phyloP scores from a whole-genome alignment of 306 rosid species.

The Castanea mollissima region DNA sequence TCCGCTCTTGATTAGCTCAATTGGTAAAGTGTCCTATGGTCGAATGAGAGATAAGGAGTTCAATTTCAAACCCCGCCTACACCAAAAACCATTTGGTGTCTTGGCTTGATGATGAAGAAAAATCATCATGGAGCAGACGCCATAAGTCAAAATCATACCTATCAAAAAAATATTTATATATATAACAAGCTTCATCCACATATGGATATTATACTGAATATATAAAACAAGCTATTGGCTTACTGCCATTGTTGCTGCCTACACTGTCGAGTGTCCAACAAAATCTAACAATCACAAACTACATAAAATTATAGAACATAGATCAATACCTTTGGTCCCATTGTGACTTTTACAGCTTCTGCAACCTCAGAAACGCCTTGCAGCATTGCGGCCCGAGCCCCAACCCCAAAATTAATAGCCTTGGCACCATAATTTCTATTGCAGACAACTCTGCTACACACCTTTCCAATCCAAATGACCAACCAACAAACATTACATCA shows the following conservation, averaged over 20 bases:
- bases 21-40: too few species aligned
- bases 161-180: neutral
- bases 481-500: neutral
- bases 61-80: too few species aligned
- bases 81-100: neutral
- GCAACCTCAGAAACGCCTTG: conserved; percentile 93
- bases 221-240: too few species aligned
- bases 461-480: conserved; percentile 31
- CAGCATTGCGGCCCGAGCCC: conserved; percentile 89
- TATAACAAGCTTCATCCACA: too few species aligned
- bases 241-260: neutral
- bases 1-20: too few species aligned
- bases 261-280: neutral
- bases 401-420: conserved; percentile 76
- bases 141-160: too few species aligned
- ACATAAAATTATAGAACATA: neutral
- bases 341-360: conserved; percentile 95
- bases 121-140: too few species aligned
- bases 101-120: too few species aligned
- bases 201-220: too few species aligned
- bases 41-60: too few species aligned
- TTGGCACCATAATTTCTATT: conserved; percentile 72
- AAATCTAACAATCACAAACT: neutral
- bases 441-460: conserved; percentile 39
- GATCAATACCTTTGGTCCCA: conserved; percentile 88